Evolutionary conservation across 164 flowering plant genomes (phyloP).

Genomic region (Berberis thunbergii): DNA sequence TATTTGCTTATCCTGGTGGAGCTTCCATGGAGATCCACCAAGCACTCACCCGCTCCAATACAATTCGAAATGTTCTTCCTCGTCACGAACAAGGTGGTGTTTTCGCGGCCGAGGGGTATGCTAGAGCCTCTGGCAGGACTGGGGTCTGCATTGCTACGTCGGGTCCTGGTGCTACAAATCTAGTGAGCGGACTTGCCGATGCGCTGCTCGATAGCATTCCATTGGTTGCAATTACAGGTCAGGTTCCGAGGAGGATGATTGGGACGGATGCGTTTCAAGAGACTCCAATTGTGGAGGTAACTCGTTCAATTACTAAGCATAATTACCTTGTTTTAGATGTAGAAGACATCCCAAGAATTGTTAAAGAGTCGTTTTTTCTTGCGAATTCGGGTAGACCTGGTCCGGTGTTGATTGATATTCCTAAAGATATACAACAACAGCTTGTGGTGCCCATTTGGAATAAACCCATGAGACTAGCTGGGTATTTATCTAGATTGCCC

Average conservation of each 20-base stretch:
- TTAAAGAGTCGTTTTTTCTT: conserved; percentile 45
- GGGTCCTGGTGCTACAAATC: conserved; percentile 73
- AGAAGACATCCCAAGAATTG: conserved; percentile 53
- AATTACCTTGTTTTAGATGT: conserved; percentile 59
- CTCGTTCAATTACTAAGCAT: conserved; percentile 61
- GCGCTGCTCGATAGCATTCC: conserved; percentile 61
- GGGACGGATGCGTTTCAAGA: conserved; percentile 72
- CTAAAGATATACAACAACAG: conserved; percentile 61
- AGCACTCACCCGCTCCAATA: conserved; percentile 48
- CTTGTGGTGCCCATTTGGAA: conserved; percentile 48
- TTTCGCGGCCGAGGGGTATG: conserved; percentile 71
- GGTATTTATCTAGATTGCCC: conserved; percentile 44
- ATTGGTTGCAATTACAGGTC: conserved; percentile 60
- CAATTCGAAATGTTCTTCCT: conserved; percentile 45
- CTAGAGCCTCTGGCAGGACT: conserved; percentile 45
- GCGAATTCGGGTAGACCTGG: conserved; percentile 57
- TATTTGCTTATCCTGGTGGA: conserved; percentile 67
- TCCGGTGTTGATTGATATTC: conserved; percentile 59
- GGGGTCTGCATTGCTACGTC: conserved; percentile 78
- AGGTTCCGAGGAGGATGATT: conserved; percentile 60
- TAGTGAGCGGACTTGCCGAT: conserved; percentile 72
- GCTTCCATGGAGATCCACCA: conserved; percentile 77
- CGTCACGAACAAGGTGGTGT: conserved; percentile 66
- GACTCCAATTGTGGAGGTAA: conserved; percentile 67
- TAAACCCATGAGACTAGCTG: conserved; percentile 31